A percentile compares a stretch with the other conserved stretches of the same genome.
Conservation (phyloP, 495 filamentous ascomycete genomes). For the Xylaria acuta region DNA sequence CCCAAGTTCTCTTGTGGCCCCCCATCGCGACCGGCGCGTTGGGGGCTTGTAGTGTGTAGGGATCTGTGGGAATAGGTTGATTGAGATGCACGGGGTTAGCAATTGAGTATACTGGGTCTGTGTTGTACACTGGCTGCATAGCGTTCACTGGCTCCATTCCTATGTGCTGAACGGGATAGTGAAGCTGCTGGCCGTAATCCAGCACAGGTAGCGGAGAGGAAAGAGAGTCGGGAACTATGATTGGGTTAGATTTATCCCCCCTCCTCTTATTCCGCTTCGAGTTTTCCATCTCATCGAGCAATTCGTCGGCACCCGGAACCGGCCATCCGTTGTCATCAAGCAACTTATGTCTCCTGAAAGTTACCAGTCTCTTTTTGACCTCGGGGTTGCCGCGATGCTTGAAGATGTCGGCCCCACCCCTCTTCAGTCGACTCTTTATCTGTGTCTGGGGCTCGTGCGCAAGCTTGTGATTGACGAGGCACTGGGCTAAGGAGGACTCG, state of each 20-base stretch:
- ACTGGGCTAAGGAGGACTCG: slow-evolving; percentile 36
- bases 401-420: slow-evolving; percentile 44
- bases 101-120: background rate
- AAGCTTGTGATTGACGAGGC: slow-evolving; percentile 38
- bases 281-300: background rate
- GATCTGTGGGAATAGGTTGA: background rate
- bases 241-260: background rate
- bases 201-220: background rate
- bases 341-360: slow-evolving; percentile 6
- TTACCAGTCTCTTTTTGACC: slow-evolving; percentile 16
- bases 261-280: background rate
- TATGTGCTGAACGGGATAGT: background rate
- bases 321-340: slow-evolving; percentile 32
- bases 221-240: background rate
- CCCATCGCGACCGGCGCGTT: background rate
- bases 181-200: background rate
- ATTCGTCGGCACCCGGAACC: slow-evolving; percentile 6
- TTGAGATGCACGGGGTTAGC: background rate
- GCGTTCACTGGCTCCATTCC: background rate
- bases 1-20: background rate
- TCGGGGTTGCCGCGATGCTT: slow-evolving; percentile 48
- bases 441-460: slow-evolving; percentile 32
- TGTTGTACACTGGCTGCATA: background rate
- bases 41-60: background rate
- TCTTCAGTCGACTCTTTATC: slow-evolving; percentile 30